Conservation (phyloP, 352 stramenopile genomes). For the Pythium myriotylum region DNA sequence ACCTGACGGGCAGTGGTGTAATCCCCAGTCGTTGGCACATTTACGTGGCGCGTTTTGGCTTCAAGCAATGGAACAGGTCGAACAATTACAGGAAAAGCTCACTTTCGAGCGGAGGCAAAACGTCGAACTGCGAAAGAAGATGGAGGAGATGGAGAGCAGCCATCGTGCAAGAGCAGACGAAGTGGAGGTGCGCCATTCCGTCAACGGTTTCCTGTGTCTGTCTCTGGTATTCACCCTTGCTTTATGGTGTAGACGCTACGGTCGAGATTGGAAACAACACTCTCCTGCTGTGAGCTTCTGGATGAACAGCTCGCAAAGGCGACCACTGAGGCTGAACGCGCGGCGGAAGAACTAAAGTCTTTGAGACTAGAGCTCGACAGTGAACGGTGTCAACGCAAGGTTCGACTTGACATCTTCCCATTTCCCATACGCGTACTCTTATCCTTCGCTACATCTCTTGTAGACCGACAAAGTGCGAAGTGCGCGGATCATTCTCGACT, state of each 20-base stretch:
- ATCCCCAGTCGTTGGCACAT: conserved; percentile 24
- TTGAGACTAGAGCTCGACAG: conserved; percentile 21
- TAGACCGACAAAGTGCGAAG: conserved; percentile 31
- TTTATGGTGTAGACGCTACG: conserved; percentile 13
- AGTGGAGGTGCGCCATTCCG: conserved; percentile 18
- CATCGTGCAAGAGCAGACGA: conserved; percentile 22
- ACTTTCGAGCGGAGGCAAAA: conserved; percentile 23
- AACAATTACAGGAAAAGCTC: conserved; percentile 22
- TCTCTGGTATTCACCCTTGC: neutral
- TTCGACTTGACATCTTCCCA: neutral
- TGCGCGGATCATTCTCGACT: conserved; percentile 31
- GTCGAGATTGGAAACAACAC: conserved; percentile 20
- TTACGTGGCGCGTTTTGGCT: conserved; percentile 31
- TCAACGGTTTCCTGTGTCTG: neutral
- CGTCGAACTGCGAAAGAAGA: conserved; percentile 21
- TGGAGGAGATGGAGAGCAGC: conserved; percentile 24
- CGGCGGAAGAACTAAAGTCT: conserved; percentile 1
- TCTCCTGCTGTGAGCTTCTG: conserved; percentile 31
- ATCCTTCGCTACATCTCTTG: no score
- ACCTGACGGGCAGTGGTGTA: neutral
- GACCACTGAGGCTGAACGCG: conserved; percentile 6
- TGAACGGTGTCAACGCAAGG: conserved; percentile 25
- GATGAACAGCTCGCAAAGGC: conserved; percentile 16
- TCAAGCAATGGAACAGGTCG: conserved; percentile 21
- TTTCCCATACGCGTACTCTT: no score